These are phyloP conservation scores for Rhodocollybia butyracea DNA, from an alignment of 768 basidiomycete species.

Conservation along the genomic window DNA sequence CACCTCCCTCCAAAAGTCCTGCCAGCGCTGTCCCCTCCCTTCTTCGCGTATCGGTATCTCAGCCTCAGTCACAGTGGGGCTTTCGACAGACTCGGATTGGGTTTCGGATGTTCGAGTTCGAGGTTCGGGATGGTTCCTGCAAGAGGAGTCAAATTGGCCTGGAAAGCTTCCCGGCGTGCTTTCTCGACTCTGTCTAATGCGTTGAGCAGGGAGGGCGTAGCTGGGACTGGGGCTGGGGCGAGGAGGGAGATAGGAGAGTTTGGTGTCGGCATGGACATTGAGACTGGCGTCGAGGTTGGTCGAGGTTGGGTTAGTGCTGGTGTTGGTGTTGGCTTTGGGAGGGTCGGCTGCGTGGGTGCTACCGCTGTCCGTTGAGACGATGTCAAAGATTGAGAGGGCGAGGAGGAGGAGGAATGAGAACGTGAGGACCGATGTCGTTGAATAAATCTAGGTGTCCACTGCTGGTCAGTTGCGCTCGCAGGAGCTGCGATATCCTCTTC, in stretches of 20 bases:
- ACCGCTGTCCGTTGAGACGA: slow-evolving; percentile 13
- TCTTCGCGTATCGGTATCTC: not conserved
- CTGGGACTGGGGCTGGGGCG: slow-evolving; percentile 27
- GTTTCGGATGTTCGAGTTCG: not conserved
- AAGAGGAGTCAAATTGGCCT: not conserved
- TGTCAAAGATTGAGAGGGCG: not conserved
- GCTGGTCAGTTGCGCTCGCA: not conserved
- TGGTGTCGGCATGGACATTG: slow-evolving; percentile 5
- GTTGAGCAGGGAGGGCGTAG: slow-evolving; percentile 61
- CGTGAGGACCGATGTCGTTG: slow-evolving; percentile 27
- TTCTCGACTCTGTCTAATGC: slow-evolving; percentile 58
- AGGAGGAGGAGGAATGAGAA: not conserved
- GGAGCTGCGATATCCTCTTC: not conserved
- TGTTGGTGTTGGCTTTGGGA: not conserved
- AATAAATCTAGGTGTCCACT: slow-evolving; percentile 49
- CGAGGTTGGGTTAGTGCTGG: not conserved
- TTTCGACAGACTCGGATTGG: not conserved
- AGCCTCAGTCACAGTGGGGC: not conserved
- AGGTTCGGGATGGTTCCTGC: not conserved
- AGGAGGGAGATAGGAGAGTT: too few relatives aligned
- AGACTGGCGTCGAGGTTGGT: not conserved
- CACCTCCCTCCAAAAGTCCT: slow-evolving; percentile 45
- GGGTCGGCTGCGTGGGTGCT: slow-evolving; percentile 8
- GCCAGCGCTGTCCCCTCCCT: slow-evolving; percentile 30
- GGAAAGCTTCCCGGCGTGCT: slow-evolving; percentile 54